phyloP scores from a whole-genome alignment of 257 asterid genomes.

The Marsdenia floribunda region DNA sequence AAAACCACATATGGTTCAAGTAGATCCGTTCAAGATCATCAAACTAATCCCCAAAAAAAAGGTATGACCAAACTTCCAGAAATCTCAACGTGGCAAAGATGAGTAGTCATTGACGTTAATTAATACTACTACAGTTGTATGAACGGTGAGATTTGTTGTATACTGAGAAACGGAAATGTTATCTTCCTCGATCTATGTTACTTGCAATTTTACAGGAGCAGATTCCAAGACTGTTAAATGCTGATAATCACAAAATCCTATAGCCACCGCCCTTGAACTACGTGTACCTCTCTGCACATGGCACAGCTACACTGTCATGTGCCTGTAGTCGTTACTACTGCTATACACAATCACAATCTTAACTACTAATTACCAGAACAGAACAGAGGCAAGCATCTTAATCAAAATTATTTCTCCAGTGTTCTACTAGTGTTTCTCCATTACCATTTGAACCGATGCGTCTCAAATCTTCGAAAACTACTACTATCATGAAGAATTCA shows the following conservation, averaged over 20 bases:
- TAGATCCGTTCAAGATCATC: neutral
- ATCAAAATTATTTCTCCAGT: neutral
- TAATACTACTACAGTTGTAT: neutral
- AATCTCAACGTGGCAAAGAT: neutral
- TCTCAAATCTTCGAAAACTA: neutral
- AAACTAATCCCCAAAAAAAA: neutral
- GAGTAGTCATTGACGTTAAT: neutral
- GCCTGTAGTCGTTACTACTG: neutral
- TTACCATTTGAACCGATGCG: neutral
- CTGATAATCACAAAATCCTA: neutral
- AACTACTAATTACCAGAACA: neutral
- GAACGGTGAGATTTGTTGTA: neutral
- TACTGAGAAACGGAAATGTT: neutral
- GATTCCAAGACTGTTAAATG: neutral
- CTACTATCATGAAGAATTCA: neutral
- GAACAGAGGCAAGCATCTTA: neutral
- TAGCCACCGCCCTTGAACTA: neutral
- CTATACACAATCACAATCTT: neutral
- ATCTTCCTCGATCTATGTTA: constrained; percentile 5
- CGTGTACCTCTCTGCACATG: neutral
- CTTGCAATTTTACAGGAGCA: neutral
- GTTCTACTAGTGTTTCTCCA: neutral
- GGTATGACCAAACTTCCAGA: neutral
- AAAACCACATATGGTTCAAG: neutral
- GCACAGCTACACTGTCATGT: neutral